Percentiles rank a stretch among this genome's conserved stretches.
These are phyloP conservation scores for Nigrospora osmanthi DNA, from an alignment of 2,329 filamentous ascomycete genomes.

Conservation along the genomic window DNA sequence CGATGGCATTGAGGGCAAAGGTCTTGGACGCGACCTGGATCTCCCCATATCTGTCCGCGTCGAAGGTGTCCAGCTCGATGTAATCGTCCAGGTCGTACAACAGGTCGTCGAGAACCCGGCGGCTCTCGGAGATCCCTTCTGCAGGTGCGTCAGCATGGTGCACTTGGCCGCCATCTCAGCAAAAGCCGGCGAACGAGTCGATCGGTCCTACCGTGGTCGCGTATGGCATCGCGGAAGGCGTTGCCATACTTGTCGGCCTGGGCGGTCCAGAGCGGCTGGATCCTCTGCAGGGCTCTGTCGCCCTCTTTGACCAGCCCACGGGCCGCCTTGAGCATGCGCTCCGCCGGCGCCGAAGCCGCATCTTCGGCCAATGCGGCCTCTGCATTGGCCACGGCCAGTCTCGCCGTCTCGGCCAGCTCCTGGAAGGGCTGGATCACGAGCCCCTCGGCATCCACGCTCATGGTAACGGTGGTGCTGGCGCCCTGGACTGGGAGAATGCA, in stretches of 20 bases:
- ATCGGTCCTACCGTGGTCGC: slow-evolving; percentile 22
- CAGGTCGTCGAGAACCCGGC: slow-evolving; percentile 26
- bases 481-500: no score
- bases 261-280: slow-evolving; percentile 28
- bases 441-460: slow-evolving; percentile 18
- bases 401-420: slow-evolving; percentile 30
- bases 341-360: slow-evolving; percentile 12
- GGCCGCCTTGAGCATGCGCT: slow-evolving; percentile 23
- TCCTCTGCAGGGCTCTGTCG: slow-evolving; percentile 26
- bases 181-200: not conserved
- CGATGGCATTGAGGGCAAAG: slow-evolving; percentile 29
- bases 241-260: slow-evolving; percentile 27
- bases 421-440: slow-evolving; percentile 27
- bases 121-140: slow-evolving; percentile 14
- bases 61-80: slow-evolving; percentile 27
- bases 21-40: slow-evolving; percentile 30
- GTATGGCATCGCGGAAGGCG: slow-evolving; percentile 24
- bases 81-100: slow-evolving; percentile 37
- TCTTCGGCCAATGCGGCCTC: slow-evolving; percentile 10
- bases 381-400: slow-evolving; percentile 25
- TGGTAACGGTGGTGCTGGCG: not conserved
- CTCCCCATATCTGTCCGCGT: slow-evolving; percentile 24
- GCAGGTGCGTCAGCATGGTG: slow-evolving; percentile 5
- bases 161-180: not conserved
- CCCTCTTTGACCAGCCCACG: slow-evolving; percentile 26